Percentiles rank a stretch among this genome's conserved stretches.
Evolutionary conservation across 2,329 filamentous ascomycete species (phyloP).

Genomic region (Cryphonectria japonica): DNA sequence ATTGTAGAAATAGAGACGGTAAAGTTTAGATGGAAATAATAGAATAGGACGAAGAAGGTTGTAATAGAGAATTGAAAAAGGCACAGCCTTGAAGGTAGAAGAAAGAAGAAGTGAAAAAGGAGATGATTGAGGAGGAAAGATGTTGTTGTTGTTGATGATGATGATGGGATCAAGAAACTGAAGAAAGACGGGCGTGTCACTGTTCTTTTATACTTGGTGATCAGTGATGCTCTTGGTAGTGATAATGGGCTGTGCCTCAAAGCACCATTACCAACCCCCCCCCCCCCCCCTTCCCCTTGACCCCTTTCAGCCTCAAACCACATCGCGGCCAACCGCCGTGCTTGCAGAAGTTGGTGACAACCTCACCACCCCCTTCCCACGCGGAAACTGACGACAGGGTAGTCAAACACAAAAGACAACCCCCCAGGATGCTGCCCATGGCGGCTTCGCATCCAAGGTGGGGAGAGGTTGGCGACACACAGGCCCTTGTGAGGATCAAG

Average conservation of each 20-base stretch:
- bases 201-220: conserved; percentile 20
- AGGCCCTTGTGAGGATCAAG: neutral
- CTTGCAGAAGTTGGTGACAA: conserved; percentile 3
- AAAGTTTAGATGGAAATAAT: neutral
- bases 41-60: too few species aligned
- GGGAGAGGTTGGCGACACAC: neutral
- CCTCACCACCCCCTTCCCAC: neutral
- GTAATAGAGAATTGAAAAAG: conserved; percentile 25
- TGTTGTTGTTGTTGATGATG: conserved; percentile 10
- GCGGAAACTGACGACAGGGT: neutral
- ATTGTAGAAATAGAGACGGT: neutral
- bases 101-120: conserved; percentile 14
- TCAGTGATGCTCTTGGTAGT: neutral
- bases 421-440: neutral
- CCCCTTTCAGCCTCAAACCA: conserved; percentile 1
- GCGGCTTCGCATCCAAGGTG: neutral
- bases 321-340: neutral
- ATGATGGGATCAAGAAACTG: neutral
- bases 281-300: too few species aligned
- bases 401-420: neutral
- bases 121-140: conserved; percentile 10
- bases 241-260: neutral
- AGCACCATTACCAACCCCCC: conserved; percentile 8
- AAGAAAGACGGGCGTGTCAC: neutral
- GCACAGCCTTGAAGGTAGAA: conserved; percentile 24